Evolutionary conservation across 257 asterid species (phyloP).

Genomic region (Penstemon davidsonii): DNA sequence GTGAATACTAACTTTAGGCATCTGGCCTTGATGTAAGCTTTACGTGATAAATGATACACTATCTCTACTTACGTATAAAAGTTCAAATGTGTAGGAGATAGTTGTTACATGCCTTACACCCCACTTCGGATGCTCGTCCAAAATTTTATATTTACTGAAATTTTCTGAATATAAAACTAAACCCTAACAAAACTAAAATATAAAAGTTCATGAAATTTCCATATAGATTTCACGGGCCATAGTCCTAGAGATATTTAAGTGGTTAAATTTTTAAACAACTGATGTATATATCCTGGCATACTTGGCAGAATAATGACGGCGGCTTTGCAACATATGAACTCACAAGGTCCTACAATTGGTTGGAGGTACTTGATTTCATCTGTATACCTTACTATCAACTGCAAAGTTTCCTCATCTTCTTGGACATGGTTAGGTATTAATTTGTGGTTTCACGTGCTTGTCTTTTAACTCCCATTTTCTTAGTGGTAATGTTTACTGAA

Average conservation of each 20-base stretch:
- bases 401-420: conserved; percentile 13
- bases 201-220: no score
- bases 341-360: conserved; percentile 97
- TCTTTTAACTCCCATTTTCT: conserved; percentile 8
- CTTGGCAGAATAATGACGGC: conserved; percentile 73
- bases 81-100: background rate
- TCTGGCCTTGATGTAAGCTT: conserved; percentile 7
- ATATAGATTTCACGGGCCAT: no score
- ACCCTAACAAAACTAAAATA: no score
- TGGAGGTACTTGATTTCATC: conserved; percentile 64
- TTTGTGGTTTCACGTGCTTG: conserved; percentile 6
- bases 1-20: conserved; percentile 10
- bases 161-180: background rate
- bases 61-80: background rate
- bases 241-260: background rate
- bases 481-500: conserved; percentile 9
- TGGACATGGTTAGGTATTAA: conserved; percentile 10
- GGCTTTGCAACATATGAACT: conserved; percentile 98
- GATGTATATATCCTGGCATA: conserved; percentile 37
- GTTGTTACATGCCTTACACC: no score
- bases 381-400: conserved; percentile 22
- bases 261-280: conserved; percentile 23
- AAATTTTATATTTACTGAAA: background rate
- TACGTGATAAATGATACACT: conserved; percentile 11
- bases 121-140: background rate